Evolutionary conservation across 352 stramenopile species (phyloP), one percentile per base, ranked within the genome.

Genomic region (Aphanomyces astaci): DNA sequence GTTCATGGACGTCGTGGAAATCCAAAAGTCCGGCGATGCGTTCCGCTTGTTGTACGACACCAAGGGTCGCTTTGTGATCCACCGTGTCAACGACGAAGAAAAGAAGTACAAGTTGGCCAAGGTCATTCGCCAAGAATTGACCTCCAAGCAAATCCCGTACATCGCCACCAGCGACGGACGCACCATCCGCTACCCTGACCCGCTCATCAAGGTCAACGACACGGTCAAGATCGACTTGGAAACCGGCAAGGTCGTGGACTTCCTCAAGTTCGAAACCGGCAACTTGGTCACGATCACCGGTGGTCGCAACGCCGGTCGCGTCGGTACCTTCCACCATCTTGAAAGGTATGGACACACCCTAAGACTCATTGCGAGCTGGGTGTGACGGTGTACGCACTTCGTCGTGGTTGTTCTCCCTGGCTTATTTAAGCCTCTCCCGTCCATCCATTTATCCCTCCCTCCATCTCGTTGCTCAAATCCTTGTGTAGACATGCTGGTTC

Each of bases 1-100:
- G 55, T 99, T 99, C 89, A 99, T 99, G 96, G 97, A 99, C 75
- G 95, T 99, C n/a, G 87, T 99, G 36, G 86, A 97, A 73, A 84
- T 99, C 45, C 89, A 97, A 66, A 99, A 98, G 88, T 92, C 92
- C 49, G 91, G 88, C 62, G 97, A 99, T 83, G 77, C 90, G 67
- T 99, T 99, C 89, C 96, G 97, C 73, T 82, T 99, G 4, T 63
- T 99, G 54, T 99, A 98, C 84, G 97, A 99, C 81, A 96, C 86
- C 66, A 99, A 99, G 90, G 96, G 97, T 80, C 93, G 97, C 72
- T 99, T 99, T 73, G 90, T 98, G 67, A 84, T 99, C 55, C 96
- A 99, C 87, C 87, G 93, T 64, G 91, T 99, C 72, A 88, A 93
- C 63, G 84, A 96, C 69, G 89, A 98, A 71, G 97, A 99, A 86